Evolutionary conservation across 2,329 filamentous ascomycete genomes (phyloP), one percentile per base, ranked within the genome.

Genomic region (Paramyrothecium sp.): DNA sequence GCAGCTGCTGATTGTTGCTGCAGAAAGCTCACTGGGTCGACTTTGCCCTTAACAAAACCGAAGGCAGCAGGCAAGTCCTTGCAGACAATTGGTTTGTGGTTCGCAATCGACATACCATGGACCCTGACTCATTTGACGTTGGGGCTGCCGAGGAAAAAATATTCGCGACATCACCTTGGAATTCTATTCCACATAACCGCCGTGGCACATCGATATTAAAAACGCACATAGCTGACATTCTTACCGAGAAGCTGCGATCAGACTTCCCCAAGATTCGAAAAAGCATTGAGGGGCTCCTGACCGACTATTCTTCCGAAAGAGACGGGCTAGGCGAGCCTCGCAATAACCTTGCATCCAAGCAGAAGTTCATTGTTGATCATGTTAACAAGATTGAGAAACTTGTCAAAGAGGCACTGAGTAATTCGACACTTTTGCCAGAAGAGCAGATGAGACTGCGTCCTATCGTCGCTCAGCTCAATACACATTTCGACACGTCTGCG

Each of bases 41-140:
- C 22, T 23, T 49, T 22, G 47, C 47, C 20, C 19, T 13, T 16
- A 23, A 23, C 16, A 22, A 16, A 22, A 49, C 7, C 5, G 20
- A 49, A 23, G 11, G 5, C 22, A 22, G 16, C 12, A 58, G 56
- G 47, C 48, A 10, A 33, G 54, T 11, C 17, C 47, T 55, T 17
- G 53, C 55, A 7, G 58, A 67, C 4, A 66, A 67, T 7, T 76
- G 73, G 71, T 75, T 75, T 26, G 65, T 73, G 2, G 73, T 75
- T 12, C 68, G 71, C 20, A 75, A 75, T 38, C 58, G 59, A n/a
- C 68, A 70, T 11, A 58, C 61, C 2, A 58, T 58, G 2, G 64
- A 69, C 1, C 55, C 62, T 0, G 58, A 60, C 1, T 66, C 54
- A 3, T 58, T 71, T 50, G 62, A 73, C 19, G 62, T 71, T 3